phyloP scores from a whole-genome alignment of 768 basidiomycete genomes.

The Pleurotus djamor region DNA sequence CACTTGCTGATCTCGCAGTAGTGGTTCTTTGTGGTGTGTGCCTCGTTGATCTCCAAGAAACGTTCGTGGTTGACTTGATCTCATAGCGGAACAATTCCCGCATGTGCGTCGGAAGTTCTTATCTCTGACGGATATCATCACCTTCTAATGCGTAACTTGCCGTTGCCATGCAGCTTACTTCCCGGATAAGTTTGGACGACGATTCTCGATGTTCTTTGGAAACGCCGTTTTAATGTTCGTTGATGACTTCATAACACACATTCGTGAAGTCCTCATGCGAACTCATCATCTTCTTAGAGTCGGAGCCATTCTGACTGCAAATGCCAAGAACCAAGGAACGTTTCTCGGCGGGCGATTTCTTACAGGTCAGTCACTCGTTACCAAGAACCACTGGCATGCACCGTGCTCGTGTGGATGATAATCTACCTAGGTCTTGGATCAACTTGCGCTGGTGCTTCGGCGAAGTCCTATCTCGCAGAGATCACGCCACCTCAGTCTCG shows the following conservation, averaged over 20 bases:
- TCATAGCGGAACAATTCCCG: conserved; percentile 41
- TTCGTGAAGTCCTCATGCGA: not conserved
- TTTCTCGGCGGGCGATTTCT: conserved; percentile 50
- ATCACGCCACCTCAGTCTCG: conserved; percentile 45
- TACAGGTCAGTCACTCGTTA: conserved; percentile 32
- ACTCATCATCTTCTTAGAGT: conserved; percentile 23
- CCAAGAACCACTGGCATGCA: not conserved
- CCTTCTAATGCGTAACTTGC: not conserved
- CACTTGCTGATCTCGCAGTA: conserved; percentile 10
- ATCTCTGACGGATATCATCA: not conserved
- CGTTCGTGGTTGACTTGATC: conserved; percentile 5
- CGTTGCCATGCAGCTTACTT: conserved; percentile 29
- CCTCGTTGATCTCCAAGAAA: not conserved
- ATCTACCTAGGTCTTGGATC: conserved; percentile 32
- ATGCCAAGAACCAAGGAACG: conserved; percentile 37
- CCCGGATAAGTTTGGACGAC: conserved; percentile 47
- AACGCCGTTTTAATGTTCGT: conserved; percentile 43
- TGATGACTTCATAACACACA: not conserved
- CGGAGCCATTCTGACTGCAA: conserved; percentile 48
- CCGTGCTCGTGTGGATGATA: not conserved
- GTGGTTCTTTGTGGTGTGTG: conserved; percentile 37
- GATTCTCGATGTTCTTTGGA: conserved; percentile 48
- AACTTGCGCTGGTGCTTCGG: conserved; percentile 42
- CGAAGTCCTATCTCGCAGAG: conserved; percentile 51
- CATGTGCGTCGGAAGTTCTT: conserved; percentile 25